These are phyloP conservation scores for Wallemia ichthyophaga DNA, from an alignment of 1,284 basidiomycete species.

Conservation along the genomic window DNA sequence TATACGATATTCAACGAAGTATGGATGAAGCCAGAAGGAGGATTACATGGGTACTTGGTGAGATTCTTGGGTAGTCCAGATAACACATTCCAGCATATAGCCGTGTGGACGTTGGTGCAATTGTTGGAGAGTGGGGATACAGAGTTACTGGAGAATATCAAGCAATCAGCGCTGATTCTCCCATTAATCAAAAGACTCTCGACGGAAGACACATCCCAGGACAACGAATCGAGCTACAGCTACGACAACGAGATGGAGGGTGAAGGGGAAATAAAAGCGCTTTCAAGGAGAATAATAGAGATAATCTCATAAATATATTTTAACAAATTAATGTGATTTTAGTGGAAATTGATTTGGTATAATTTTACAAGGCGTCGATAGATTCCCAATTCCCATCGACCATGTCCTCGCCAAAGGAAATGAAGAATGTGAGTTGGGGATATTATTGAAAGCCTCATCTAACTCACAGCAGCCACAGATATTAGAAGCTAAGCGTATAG, in stretches of 20 bases:
- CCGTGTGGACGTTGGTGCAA: conserved; percentile 37
- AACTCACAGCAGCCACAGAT: conserved; percentile 38
- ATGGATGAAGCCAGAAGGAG: conserved; percentile 91
- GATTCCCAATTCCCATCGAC: too few relatives aligned
- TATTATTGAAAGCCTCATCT: neutral
- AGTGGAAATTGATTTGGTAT: too few relatives aligned
- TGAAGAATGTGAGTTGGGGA: neutral
- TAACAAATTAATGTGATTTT: neutral
- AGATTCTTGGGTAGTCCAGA: conserved; percentile 80
- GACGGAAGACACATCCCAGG: neutral
- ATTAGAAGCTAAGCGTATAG: conserved; percentile 59
- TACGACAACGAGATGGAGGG: neutral
- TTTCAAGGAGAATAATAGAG: neutral
- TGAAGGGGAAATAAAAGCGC: neutral
- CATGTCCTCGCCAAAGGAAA: neutral
- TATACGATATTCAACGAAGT: conserved; percentile 94
- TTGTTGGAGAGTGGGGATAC: conserved; percentile 5
- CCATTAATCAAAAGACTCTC: neutral
- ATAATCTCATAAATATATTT: neutral
- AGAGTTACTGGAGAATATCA: neutral
- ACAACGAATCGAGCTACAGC: neutral
- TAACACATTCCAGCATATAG: conserved; percentile 99
- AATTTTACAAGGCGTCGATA: too few relatives aligned
- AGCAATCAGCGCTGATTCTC: neutral
- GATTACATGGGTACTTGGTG: conserved; percentile 80